Base-by-base conservation (phyloP, 2,329 filamentous ascomycete genomes). In the Verticillium dahliae region DNA sequence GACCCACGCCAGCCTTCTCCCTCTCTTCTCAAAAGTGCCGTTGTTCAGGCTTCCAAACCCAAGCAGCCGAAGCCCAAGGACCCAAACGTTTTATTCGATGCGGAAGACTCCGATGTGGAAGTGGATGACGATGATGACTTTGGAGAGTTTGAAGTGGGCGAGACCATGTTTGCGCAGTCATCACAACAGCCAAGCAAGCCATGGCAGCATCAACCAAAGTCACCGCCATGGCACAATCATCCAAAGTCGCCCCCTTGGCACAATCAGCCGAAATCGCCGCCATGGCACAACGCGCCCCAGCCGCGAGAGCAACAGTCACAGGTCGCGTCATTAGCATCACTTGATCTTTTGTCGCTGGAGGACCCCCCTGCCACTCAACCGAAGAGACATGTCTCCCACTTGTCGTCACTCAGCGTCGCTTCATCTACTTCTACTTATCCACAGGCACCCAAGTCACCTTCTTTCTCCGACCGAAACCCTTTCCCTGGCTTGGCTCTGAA, bases 81-180 rank as follows among this genome's bases (percentile, higher is more conserved):
- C 54, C 73, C 82, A 1, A 82, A 85, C 65, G 81, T 91, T 3
- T 75, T 91, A 2, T 91, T 91, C 70, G 88, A 91, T 72, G 87
- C 83, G 39, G 81, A 83, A 52, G 81, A 85, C 58, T 82, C 82
- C 65, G 80, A 79, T 60, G 70, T 68, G 2, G 71, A 69, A 5
- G 75, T 75, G 11, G 77, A 75, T 6, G 74, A 76, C n/a, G 70
- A 75, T 7, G 73, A 82, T 37, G 81, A 85, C 38, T 86, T 87
- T 74, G 86, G 85, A 14, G 84, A 86, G 57, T 87, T 87, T 67
- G 84, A 86, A 69, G 79, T 77, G 22, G 80, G 62, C 65, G 57
- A 62, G 65, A 37, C 67, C 61, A 27, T 64, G 58, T 35, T 50
- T 45, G 27, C 45, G n/a, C n/a, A 52, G 3, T 10, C 45, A 27